phyloP scores from a whole-genome alignment of 805 yeast genomes.

The Candida koratica region DNA sequence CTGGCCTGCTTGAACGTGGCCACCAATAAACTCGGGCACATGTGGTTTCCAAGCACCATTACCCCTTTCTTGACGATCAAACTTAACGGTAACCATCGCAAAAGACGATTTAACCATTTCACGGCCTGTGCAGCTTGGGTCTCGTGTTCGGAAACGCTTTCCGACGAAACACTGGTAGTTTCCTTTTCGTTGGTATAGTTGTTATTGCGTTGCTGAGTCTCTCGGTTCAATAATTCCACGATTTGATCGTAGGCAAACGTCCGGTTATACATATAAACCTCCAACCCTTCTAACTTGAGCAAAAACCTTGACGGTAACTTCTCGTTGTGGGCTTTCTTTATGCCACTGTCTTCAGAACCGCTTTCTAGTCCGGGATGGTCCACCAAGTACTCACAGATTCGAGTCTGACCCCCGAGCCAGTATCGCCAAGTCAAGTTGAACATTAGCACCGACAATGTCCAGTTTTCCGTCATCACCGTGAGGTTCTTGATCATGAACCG shows the following conservation, averaged over 20 bases:
- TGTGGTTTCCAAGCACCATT: constrained; percentile 71
- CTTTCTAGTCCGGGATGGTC: constrained; percentile 8
- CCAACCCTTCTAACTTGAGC: constrained; percentile 70
- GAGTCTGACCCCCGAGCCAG: constrained; percentile 58
- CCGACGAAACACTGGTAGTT: constrained; percentile 2
- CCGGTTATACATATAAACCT: constrained; percentile 78
- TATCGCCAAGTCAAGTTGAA: constrained; percentile 86
- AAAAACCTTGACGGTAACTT: constrained; percentile 54
- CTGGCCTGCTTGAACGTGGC: constrained; percentile 51
- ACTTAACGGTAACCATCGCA: constrained; percentile 57
- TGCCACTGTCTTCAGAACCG: constrained; percentile 11
- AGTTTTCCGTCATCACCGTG: constrained; percentile 67
- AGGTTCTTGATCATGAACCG: constrained; percentile 73
- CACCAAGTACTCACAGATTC: constrained; percentile 35
- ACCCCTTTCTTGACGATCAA: constrained; percentile 63
- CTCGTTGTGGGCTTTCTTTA: constrained; percentile 32
- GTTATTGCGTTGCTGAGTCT: neutral
- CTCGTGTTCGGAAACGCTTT: neutral
- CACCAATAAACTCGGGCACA: constrained; percentile 70
- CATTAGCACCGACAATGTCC: constrained; percentile 64
- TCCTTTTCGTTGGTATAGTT: constrained; percentile 1
- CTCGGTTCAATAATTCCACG: constrained; percentile 32
- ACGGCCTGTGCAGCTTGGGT: constrained; percentile 2
- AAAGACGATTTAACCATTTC: constrained; percentile 17
- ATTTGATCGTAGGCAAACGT: constrained; percentile 71